Percentiles rank a stretch among this genome's conserved stretches.
phyloP scores from a whole-genome alignment of 768 basidiomycete species.

The Cystobasidium ongulense region DNA sequence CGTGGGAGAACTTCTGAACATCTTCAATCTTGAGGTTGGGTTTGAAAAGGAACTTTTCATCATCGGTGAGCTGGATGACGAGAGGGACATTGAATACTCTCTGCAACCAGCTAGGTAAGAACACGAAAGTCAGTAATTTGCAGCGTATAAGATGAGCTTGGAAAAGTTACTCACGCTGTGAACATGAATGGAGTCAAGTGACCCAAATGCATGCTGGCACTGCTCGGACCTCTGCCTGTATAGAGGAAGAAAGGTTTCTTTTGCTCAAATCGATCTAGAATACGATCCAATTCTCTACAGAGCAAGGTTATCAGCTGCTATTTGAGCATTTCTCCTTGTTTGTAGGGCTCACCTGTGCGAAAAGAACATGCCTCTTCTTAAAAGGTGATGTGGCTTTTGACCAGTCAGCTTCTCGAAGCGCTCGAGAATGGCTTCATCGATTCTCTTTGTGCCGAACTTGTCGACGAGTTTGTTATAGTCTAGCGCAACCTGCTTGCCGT shows the following conservation, averaged over 20 bases:
- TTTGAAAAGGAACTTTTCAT: slow-evolving; percentile 98
- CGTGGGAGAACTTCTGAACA: slow-evolving; percentile 66
- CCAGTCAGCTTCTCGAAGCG: slow-evolving; percentile 90
- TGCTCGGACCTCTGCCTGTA: slow-evolving; percentile 92
- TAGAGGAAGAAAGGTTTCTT: slow-evolving; percentile 97
- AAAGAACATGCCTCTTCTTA: slow-evolving; percentile 91
- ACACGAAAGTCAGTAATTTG: slow-evolving; percentile 2
- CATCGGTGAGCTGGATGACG: slow-evolving; percentile 96
- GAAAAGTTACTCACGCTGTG: slow-evolving; percentile 68
- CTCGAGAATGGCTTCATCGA: slow-evolving; percentile 67
- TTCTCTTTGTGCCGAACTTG: slow-evolving; percentile 81
- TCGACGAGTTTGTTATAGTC: slow-evolving; percentile 92
- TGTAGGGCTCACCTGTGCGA: slow-evolving; percentile 69
- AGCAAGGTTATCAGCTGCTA: slow-evolving; percentile 23
- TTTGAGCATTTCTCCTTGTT: not conserved
- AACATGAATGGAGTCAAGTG: slow-evolving; percentile 97
- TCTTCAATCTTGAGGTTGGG: slow-evolving; percentile 85
- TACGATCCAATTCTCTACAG: slow-evolving; percentile 77
- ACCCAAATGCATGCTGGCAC: slow-evolving; percentile 93
- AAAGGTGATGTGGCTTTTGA: slow-evolving; percentile 71
- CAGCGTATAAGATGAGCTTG: not conserved
- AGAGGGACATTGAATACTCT: slow-evolving; percentile 89
- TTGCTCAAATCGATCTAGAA: slow-evolving; percentile 89
- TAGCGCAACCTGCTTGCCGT: slow-evolving; percentile 82
- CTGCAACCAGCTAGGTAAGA: slow-evolving; percentile 77